These are phyloP conservation scores for Tremella mesenterica DNA, from an alignment of 768 basidiomycete species.

Conservation along the genomic window DNA sequence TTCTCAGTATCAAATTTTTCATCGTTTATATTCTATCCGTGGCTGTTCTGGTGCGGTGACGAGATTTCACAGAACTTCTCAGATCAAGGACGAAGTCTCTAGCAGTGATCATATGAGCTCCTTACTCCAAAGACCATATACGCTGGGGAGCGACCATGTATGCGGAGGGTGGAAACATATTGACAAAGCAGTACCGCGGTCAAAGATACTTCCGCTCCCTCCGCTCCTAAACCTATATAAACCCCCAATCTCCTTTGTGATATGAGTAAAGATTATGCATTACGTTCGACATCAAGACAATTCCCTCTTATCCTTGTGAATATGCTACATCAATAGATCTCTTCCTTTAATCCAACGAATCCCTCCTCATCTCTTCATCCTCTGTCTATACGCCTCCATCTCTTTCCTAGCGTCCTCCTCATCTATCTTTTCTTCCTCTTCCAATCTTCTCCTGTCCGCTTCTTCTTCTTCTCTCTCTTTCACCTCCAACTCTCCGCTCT, in stretches of 20 bases:
- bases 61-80: too few species aligned
- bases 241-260: too few species aligned
- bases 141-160: too few species aligned
- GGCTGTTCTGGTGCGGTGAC: too few species aligned
- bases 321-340: neutral
- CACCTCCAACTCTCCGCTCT: conserved; percentile 10
- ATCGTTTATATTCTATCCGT: neutral
- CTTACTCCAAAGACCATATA: too few species aligned
- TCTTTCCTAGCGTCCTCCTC: conserved; percentile 32
- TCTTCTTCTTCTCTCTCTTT: conserved; percentile 17
- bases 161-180: too few species aligned
- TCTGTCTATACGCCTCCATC: conserved; percentile 26
- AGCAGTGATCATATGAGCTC: too few species aligned
- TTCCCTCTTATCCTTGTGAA: neutral
- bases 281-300: neutral
- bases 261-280: conserved; percentile 30
- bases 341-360: neutral
- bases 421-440: conserved; percentile 27
- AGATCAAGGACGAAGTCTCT: too few species aligned
- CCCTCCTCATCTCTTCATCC: conserved; percentile 21
- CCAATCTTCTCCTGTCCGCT: conserved; percentile 11
- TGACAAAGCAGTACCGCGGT: too few species aligned
- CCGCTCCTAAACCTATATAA: too few species aligned
- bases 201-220: too few species aligned
- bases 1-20: neutral